Evolutionary conservation across 345 rosid species (phyloP).

Genomic region (Lumnitzera racemosa): DNA sequence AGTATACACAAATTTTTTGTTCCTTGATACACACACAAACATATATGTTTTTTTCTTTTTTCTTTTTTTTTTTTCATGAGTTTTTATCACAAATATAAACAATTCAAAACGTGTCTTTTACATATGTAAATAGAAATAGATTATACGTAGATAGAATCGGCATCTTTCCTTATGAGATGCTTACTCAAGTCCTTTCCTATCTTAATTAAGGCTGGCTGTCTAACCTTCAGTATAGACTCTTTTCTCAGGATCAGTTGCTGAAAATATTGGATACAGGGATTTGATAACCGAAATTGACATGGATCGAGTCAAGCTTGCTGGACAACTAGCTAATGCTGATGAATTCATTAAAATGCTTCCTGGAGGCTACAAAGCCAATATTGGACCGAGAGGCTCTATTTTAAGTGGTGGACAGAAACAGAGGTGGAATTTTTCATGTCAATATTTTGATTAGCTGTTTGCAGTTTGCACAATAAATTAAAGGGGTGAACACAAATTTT

Average conservation of each 20-base stretch:
- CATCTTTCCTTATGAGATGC: no score
- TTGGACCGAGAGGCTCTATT: slow-evolving; percentile 88
- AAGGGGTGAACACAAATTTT: neutral
- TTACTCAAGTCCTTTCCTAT: no score
- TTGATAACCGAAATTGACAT: slow-evolving; percentile 49
- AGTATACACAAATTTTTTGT: no score
- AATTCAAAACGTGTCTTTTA: neutral
- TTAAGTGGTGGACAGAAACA: slow-evolving; percentile 97
- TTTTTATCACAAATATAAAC: neutral
- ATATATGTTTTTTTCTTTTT: no score
- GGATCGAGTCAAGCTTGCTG: slow-evolving; percentile 71
- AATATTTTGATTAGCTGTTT: neutral
- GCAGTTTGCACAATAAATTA: neutral
- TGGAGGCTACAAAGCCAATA: slow-evolving; percentile 55
- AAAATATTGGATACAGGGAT: slow-evolving; percentile 90
- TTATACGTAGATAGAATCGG: neutral
- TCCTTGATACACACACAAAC: no score
- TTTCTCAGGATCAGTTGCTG: slow-evolving; percentile 92
- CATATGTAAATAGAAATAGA: neutral
- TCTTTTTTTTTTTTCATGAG: neutral
- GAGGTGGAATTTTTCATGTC: slow-evolving; percentile 38
- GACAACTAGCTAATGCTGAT: slow-evolving; percentile 76
- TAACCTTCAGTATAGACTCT: slow-evolving; percentile 44
- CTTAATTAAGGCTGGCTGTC: neutral
- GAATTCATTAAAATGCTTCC: slow-evolving; percentile 79